Conservation (phyloP, 179 eudicot species). For the Spinacia oleracea region DNA sequence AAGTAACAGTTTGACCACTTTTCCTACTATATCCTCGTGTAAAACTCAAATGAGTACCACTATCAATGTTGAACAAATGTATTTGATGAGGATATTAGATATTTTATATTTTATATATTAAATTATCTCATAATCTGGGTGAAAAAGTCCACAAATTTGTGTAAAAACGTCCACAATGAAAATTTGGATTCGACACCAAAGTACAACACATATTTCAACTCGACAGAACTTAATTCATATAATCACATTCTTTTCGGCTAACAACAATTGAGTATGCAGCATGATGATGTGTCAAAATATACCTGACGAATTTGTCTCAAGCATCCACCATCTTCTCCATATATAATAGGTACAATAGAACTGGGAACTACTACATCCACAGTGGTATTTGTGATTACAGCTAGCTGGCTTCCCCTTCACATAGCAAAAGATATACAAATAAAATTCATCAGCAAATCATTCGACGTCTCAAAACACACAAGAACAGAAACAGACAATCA, state of each 20-base stretch:
- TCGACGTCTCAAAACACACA: neutral
- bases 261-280: neutral
- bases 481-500: neutral
- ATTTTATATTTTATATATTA: neutral
- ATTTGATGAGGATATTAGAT: neutral
- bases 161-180: neutral
- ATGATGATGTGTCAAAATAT: conserved; percentile 17
- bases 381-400: conserved; percentile 80
- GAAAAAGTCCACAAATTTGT: neutral
- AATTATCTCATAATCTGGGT: neutral
- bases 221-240: neutral
- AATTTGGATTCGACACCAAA: neutral
- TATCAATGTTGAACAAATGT: neutral
- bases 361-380: conserved; percentile 94
- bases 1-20: neutral
- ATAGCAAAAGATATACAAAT: conserved; percentile 9
- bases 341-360: conserved; percentile 74
- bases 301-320: conserved; percentile 86
- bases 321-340: conserved; percentile 95
- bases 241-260: neutral
- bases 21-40: neutral
- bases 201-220: neutral
- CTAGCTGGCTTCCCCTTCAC: conserved; percentile 63
- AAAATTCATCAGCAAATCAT: conserved; percentile 19
- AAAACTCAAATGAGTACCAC: neutral